phyloP scores from a whole-genome alignment of 768 basidiomycete genomes.

The Tylopilus felleus region DNA sequence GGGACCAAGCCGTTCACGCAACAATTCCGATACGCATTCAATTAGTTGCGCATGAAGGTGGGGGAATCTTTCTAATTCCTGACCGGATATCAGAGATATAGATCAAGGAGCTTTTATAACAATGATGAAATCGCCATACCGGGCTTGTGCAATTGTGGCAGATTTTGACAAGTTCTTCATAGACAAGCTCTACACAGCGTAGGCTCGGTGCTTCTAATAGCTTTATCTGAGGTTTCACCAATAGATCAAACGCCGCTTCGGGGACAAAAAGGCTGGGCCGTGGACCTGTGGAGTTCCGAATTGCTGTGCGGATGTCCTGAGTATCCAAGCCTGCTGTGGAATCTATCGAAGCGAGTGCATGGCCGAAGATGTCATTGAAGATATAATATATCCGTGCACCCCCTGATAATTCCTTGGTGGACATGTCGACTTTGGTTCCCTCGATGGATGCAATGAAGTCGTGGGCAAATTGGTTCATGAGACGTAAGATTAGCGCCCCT shows the following conservation, averaged over 20 bases:
- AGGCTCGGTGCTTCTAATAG: constrained; percentile 90
- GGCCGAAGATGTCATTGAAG: constrained; percentile 97
- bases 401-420: constrained; percentile 96
- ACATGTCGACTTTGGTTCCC: constrained; percentile 93
- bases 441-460: constrained; percentile 98
- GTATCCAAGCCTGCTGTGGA: constrained; percentile 88
- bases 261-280: constrained; percentile 95
- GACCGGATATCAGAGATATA: constrained; percentile 14
- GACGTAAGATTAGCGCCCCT: constrained; percentile 85
- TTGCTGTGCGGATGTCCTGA: constrained; percentile 96
- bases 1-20: constrained; percentile 92
- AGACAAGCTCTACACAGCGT: constrained; percentile 95
- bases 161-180: constrained; percentile 98
- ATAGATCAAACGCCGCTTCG: constrained; percentile 92
- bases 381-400: constrained; percentile 99
- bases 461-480: constrained; percentile 98
- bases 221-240: constrained; percentile 98
- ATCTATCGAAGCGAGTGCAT: constrained; percentile 86
- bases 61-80: constrained; percentile 97
- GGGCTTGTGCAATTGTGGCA: constrained; percentile 96
- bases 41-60: constrained; percentile 88
- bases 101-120: background rate
- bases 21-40: constrained; percentile 93
- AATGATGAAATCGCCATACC: constrained; percentile 43
- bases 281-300: constrained; percentile 97